Evolutionary conservation across 257 asterid genomes (phyloP).

Genomic region (Craterostigma plantagineum): DNA sequence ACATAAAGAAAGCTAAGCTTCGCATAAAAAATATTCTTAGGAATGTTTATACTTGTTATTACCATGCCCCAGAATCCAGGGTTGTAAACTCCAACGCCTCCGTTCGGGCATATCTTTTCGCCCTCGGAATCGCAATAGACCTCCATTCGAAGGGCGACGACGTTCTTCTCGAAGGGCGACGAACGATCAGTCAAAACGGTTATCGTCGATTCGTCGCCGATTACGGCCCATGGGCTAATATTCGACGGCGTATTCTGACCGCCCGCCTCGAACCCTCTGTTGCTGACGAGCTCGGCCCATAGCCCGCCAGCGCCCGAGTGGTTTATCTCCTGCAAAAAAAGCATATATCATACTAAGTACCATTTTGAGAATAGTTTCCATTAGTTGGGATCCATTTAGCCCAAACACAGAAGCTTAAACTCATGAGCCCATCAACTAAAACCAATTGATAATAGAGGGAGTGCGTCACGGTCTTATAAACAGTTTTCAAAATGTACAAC

Average conservation of each 20-base stretch:
- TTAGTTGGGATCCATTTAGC: no score
- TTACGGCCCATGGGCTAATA: slow-evolving; percentile 61
- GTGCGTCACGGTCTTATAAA: no score
- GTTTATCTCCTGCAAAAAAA: slow-evolving; percentile 95
- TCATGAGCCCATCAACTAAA: no score
- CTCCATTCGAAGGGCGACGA: slow-evolving; percentile 62
- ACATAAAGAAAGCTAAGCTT: no score
- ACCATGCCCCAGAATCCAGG: slow-evolving; percentile 99
- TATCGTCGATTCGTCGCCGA: slow-evolving; percentile 50
- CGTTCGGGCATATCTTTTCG: slow-evolving; percentile 38
- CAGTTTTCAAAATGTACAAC: no score
- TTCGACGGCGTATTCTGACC: slow-evolving; percentile 75
- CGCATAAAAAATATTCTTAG: no score
- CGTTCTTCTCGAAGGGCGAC: slow-evolving; percentile 69
- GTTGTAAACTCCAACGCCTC: slow-evolving; percentile 82
- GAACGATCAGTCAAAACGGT: slow-evolving; percentile 62
- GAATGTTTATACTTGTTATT: slow-evolving; percentile 8
- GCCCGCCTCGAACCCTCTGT: slow-evolving; percentile 95
- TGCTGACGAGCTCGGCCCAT: slow-evolving; percentile 93
- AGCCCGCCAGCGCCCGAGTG: slow-evolving; percentile 96
- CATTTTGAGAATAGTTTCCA: no score
- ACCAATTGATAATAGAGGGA: no score
- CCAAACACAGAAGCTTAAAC: no score
- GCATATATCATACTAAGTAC: no score
- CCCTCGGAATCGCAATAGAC: slow-evolving; percentile 43